A percentile compares a stretch with the other conserved stretches of the same genome.
Evolutionary conservation across 306 rosid species (phyloP).

Genomic region (Aeschynomene evenia): DNA sequence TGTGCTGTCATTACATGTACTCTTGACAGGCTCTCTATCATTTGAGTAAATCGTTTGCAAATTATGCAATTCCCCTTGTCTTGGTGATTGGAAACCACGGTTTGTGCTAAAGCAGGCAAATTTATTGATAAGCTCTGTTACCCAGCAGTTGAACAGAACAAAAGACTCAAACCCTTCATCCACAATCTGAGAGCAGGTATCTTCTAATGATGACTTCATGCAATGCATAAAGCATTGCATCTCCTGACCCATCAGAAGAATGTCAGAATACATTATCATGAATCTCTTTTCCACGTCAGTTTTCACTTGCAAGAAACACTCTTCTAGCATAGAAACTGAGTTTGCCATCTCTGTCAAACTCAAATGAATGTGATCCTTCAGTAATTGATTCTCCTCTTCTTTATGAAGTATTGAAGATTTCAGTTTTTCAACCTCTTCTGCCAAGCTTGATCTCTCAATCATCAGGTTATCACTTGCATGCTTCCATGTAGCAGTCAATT

Average conservation of each 20-base stretch:
- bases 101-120: slow-evolving; percentile 32
- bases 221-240: slow-evolving; percentile 42
- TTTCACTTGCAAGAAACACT: slow-evolving; percentile 59
- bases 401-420: slow-evolving; percentile 45
- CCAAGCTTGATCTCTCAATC: slow-evolving; percentile 59
- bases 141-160: slow-evolving; percentile 55
- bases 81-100: slow-evolving; percentile 24
- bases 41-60: slow-evolving; percentile 32
- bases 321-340: slow-evolving; percentile 59
- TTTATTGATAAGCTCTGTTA: slow-evolving; percentile 35
- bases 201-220: slow-evolving; percentile 61
- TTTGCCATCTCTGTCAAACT: slow-evolving; percentile 58
- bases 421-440: slow-evolving; percentile 61
- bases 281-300: slow-evolving; percentile 61
- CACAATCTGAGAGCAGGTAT: slow-evolving; percentile 46
- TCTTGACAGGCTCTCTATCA: slow-evolving; percentile 32
- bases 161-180: slow-evolving; percentile 51
- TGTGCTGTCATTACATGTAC: slow-evolving; percentile 20
- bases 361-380: slow-evolving; percentile 52
- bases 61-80: slow-evolving; percentile 34
- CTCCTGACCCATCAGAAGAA: slow-evolving; percentile 46
- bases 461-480: slow-evolving; percentile 60
- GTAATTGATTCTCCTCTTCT: slow-evolving; percentile 58
- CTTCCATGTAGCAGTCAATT: slow-evolving; percentile 61
- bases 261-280: slow-evolving; percentile 46